Evolutionary conservation across 257 asterid genomes (phyloP).

Genomic region (Mentha longifolia): DNA sequence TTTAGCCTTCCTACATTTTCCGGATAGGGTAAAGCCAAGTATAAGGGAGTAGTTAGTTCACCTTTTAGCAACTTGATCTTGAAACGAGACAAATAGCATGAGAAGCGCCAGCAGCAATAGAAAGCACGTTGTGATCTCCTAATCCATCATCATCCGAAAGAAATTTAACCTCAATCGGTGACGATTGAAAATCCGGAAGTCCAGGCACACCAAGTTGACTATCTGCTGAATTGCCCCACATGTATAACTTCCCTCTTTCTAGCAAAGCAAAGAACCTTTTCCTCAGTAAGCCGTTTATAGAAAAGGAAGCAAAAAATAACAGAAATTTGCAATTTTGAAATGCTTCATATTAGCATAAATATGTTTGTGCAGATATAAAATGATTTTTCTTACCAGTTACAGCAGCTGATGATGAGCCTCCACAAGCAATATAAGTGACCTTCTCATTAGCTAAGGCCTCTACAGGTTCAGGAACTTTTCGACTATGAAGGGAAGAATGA

Average conservation of each 20-base stretch:
- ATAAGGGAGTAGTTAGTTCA: constrained; percentile 22
- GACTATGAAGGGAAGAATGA: constrained; percentile 71
- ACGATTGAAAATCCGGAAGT: constrained; percentile 66
- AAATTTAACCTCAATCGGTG: constrained; percentile 84
- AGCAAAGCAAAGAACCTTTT: constrained; percentile 23
- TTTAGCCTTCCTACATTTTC: neutral
- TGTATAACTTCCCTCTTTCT: constrained; percentile 84
- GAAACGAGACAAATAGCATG: constrained; percentile 88
- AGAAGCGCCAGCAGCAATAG: constrained; percentile 87
- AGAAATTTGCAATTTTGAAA: neutral
- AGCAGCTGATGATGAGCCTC: constrained; percentile 97
- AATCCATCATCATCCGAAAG: constrained; percentile 75
- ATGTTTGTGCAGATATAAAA: constrained; percentile 15
- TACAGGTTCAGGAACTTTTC: constrained; percentile 66
- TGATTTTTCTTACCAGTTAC: constrained; percentile 66
- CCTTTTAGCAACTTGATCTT: constrained; percentile 45
- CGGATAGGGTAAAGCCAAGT: neutral
- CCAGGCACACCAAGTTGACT: constrained; percentile 91
- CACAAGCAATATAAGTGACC: constrained; percentile 78
- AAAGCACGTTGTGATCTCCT: constrained; percentile 57
- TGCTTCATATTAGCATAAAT: neutral
- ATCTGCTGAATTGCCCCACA: constrained; percentile 92
- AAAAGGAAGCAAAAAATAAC: neutral
- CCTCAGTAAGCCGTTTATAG: no score
- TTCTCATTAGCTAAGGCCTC: constrained; percentile 79